phyloP scores from a whole-genome alignment of 2,329 filamentous ascomycete species.

The Ceratocystis lukuohia region DNA sequence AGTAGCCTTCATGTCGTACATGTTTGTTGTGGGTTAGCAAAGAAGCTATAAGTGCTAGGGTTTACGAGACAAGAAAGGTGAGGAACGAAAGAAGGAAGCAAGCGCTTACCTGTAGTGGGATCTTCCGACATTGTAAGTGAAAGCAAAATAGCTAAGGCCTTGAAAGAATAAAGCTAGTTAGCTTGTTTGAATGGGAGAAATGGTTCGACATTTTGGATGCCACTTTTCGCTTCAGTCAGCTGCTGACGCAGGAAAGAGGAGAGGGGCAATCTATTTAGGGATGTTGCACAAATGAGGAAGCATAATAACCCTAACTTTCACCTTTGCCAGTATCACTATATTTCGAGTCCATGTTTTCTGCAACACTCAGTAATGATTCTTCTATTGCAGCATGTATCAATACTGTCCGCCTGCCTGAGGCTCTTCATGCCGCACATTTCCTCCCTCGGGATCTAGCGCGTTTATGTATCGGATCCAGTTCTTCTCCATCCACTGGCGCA shows the following conservation, averaged over 20 bases:
- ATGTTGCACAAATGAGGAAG: neutral
- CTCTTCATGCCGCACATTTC: constrained; percentile 16
- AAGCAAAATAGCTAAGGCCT: too few species aligned
- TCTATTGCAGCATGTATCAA: constrained; percentile 10
- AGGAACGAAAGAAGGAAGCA: neutral
- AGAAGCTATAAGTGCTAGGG: neutral
- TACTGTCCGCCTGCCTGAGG: constrained; percentile 20
- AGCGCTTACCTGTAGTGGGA: constrained; percentile 5
- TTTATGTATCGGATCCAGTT: constrained; percentile 20
- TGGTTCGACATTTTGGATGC: neutral
- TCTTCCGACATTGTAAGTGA: constrained; percentile 6
- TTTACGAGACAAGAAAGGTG: neutral
- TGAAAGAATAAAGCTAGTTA: too few species aligned
- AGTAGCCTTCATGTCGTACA: constrained; percentile 18
- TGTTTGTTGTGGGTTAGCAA: neutral
- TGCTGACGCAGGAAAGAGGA: neutral
- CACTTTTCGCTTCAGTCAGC: neutral
- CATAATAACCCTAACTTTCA: neutral
- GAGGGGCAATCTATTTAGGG: neutral
- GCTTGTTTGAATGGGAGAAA: neutral
- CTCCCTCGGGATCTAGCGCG: constrained; percentile 17
- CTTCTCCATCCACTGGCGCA: constrained; percentile 19
- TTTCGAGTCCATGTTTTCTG: neutral
- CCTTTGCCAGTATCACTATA: neutral
- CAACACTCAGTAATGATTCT: neutral